Percentiles rank a stretch among this genome's conserved stretches.
Conservation (phyloP, 345 rosid genomes). For the Kandelia obovata region DNA sequence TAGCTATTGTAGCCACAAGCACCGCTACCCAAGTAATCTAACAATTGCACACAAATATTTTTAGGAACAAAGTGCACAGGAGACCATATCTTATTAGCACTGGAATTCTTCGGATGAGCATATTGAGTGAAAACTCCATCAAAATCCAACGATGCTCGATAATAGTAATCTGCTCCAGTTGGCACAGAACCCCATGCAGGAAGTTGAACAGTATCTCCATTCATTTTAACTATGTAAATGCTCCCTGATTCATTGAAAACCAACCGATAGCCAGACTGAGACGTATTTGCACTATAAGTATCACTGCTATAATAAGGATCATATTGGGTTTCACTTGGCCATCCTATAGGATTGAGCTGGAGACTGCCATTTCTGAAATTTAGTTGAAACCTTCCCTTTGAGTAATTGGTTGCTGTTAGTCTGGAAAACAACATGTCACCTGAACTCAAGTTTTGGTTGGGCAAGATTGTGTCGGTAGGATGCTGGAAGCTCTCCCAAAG, state of each 20-base stretch:
- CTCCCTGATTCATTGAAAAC: too few species aligned
- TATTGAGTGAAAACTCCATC: conserved; percentile 36
- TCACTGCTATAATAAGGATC: conserved; percentile 15
- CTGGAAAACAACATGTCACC: conserved; percentile 16
- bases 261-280: too few species aligned
- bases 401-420: conserved; percentile 17
- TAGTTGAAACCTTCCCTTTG: conserved; percentile 23
- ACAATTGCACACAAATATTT: conserved; percentile 17
- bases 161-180: too few species aligned
- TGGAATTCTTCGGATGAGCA: conserved; percentile 15
- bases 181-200: too few species aligned
- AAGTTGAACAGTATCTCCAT: too few species aligned
- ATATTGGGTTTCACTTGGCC: conserved; percentile 16
- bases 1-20: conserved; percentile 35
- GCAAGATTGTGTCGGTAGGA: conserved; percentile 45
- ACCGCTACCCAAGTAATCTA: conserved; percentile 12
- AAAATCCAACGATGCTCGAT: conserved; percentile 28
- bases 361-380: conserved; percentile 17
- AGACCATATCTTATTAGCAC: conserved; percentile 10
- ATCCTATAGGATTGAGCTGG: conserved; percentile 13
- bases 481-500: conserved; percentile 43
- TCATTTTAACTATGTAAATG: too few species aligned
- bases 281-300: not conserved
- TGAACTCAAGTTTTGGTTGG: conserved; percentile 26
- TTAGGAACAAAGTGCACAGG: conserved; percentile 10